Evolutionary conservation across 345 rosid genomes (phyloP).

Genomic region (Citrus australasica): DNA sequence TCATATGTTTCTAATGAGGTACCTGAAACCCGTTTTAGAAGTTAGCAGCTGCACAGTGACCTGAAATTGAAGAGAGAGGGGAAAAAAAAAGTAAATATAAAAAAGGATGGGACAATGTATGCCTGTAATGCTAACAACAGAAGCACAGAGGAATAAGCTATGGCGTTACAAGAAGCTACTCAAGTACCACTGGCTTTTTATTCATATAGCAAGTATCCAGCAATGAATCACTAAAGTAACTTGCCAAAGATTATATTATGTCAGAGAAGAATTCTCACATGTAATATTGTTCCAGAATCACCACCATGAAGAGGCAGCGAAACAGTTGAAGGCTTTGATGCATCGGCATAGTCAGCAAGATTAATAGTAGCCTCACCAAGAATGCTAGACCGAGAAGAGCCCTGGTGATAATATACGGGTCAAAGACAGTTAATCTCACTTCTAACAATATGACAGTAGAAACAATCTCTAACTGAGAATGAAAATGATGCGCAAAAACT

Average conservation of each 20-base stretch:
- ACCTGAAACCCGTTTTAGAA: constrained; percentile 97
- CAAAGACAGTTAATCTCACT: constrained; percentile 15
- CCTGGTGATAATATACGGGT: constrained; percentile 44
- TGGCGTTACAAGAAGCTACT: not conserved
- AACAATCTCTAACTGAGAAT: not conserved
- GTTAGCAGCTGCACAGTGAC: constrained; percentile 91
- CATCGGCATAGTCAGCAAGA: constrained; percentile 93
- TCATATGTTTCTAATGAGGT: constrained; percentile 14
- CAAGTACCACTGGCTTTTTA: constrained; percentile 2
- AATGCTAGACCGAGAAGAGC: constrained; percentile 81
- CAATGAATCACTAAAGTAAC: constrained; percentile 2
- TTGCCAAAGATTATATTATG: not conserved
- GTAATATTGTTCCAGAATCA: constrained; percentile 86
- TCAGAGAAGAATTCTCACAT: constrained; percentile 54
- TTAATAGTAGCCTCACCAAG: constrained; percentile 93
- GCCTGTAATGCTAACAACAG: not conserved
- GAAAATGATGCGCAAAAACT: not conserved
- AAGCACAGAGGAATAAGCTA: constrained; percentile 13
- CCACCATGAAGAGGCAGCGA: constrained; percentile 73
- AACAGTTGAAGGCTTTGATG: constrained; percentile 66
- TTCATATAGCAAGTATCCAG: not conserved
- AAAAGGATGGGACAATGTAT: not conserved
- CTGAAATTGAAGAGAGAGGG: constrained; percentile 34
- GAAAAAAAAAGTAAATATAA: constrained; percentile 10
- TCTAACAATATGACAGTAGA: not conserved